Percentiles rank a stretch among this genome's conserved stretches.
phyloP scores from a whole-genome alignment of 1,284 basidiomycete genomes.

The Exsudoporus floridanus region DNA sequence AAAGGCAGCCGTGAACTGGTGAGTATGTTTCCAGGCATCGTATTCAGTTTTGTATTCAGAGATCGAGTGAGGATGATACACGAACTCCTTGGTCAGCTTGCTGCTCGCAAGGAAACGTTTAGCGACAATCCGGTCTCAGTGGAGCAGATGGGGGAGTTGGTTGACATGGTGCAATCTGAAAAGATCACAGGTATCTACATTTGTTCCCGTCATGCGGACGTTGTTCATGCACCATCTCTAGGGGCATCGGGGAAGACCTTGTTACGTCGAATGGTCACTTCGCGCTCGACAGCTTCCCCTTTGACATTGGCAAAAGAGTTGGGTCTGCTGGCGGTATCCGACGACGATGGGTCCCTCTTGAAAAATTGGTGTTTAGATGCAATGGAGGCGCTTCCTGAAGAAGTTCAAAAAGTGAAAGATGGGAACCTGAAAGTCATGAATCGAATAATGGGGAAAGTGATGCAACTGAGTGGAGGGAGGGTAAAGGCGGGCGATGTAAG shows the following conservation, averaged over 20 bases:
- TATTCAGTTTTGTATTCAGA: conserved; percentile 4
- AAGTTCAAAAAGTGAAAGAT: conserved; percentile 65
- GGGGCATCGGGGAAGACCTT: conserved; percentile 73
- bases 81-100: conserved; percentile 77
- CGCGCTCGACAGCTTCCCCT: conserved; percentile 41
- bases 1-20: conserved; percentile 86
- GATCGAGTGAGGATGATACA: conserved; percentile 71
- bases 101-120: conserved; percentile 61
- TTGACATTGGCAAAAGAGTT: conserved; percentile 49
- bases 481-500: conserved; percentile 65
- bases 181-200: conserved; percentile 60
- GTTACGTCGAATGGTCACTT: conserved; percentile 60
- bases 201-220: background rate
- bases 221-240: conserved; percentile 25
- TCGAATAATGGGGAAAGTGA: conserved; percentile 86
- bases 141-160: conserved; percentile 70
- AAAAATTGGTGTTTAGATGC: conserved; percentile 59
- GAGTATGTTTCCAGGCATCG: conserved; percentile 16
- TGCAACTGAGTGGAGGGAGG: conserved; percentile 80
- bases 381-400: conserved; percentile 67
- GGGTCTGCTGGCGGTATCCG: conserved; percentile 41
- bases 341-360: conserved; percentile 39
- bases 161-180: conserved; percentile 71
- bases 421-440: conserved; percentile 85
- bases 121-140: conserved; percentile 59